A percentile compares a stretch with the other conserved stretches of the same genome.
These are phyloP conservation scores for Candida silvatica DNA, from an alignment of 805 yeast species.

Conservation along the genomic window DNA sequence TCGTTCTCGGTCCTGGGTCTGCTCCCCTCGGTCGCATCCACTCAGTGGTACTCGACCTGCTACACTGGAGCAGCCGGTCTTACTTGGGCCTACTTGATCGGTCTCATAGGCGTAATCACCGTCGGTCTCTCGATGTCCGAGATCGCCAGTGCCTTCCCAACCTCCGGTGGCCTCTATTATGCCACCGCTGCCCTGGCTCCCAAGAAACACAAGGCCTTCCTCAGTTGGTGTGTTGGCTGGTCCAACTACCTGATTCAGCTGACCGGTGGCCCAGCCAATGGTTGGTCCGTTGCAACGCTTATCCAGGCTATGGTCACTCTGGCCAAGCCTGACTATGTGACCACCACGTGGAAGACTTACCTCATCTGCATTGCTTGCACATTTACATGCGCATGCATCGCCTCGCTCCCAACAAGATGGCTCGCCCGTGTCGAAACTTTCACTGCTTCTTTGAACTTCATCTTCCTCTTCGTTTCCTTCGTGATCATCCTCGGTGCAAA, in stretches of 20 bases:
- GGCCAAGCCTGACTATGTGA: slow-evolving; percentile 29
- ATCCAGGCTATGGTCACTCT: slow-evolving; percentile 41
- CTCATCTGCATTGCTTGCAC: slow-evolving; percentile 45
- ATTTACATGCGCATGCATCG: slow-evolving; percentile 35
- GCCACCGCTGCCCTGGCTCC: slow-evolving; percentile 60
- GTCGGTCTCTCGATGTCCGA: slow-evolving; percentile 62
- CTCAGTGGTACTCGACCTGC: slow-evolving; percentile 50
- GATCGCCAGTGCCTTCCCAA: slow-evolving; percentile 57
- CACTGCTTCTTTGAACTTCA: slow-evolving; percentile 41
- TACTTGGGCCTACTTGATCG: slow-evolving; percentile 55
- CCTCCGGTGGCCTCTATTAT: slow-evolving; percentile 61
- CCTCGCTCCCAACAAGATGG: slow-evolving; percentile 47
- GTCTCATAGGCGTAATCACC: slow-evolving; percentile 43
- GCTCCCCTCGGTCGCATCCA: slow-evolving; percentile 58
- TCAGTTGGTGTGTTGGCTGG: slow-evolving; percentile 60
- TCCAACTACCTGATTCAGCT: slow-evolving; percentile 58
- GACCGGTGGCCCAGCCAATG: slow-evolving; percentile 55
- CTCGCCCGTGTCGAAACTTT: slow-evolving; percentile 41
- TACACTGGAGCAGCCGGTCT: slow-evolving; percentile 57
- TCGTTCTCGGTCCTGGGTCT: slow-evolving; percentile 59
- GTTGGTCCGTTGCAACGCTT: slow-evolving; percentile 47
- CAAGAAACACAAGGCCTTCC: slow-evolving; percentile 38
- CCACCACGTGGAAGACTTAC: slow-evolving; percentile 41
- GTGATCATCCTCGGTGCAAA: slow-evolving; percentile 46
- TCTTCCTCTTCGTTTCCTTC: slow-evolving; percentile 42